Evolutionary conservation across 73 alveolate species (phyloP).

Genomic region (Diophrys sp.): DNA sequence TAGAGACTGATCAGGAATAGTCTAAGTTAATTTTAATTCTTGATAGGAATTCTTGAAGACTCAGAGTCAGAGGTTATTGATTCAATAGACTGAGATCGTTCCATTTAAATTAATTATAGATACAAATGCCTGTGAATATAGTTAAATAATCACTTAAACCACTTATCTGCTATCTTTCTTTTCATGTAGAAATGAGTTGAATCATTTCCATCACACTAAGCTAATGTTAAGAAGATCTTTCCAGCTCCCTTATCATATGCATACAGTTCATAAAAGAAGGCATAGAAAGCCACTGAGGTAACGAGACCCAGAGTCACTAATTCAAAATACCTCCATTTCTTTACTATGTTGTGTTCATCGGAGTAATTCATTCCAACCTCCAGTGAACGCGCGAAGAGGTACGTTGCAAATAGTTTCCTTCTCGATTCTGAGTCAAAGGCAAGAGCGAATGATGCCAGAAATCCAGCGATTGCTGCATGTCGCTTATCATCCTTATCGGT

Average conservation of each 20-base stretch:
- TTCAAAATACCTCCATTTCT: not conserved
- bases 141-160: not conserved
- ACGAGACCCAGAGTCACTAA: not conserved
- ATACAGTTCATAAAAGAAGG: not conserved
- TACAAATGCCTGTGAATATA: too few relatives aligned
- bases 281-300: not conserved
- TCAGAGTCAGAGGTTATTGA: too few relatives aligned
- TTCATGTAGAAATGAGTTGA: not conserved
- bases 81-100: too few relatives aligned
- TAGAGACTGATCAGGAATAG: too few relatives aligned
- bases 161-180: not conserved
- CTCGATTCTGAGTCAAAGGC: not conserved
- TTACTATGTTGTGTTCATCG: not conserved
- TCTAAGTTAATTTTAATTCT: too few relatives aligned
- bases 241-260: slow-evolving; percentile 1
- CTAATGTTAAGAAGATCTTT: not conserved
- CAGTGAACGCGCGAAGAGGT: not conserved
- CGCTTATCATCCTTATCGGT: not conserved
- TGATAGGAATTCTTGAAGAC: too few relatives aligned
- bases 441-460: not conserved
- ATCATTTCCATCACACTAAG: not conserved
- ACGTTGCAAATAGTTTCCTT: slow-evolving; percentile 1
- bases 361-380: not conserved
- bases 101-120: too few relatives aligned
- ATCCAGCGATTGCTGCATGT: slow-evolving; percentile 10